phyloP scores from a whole-genome alignment of 1,139 yeast genomes.

The Diutina neorugosa region DNA sequence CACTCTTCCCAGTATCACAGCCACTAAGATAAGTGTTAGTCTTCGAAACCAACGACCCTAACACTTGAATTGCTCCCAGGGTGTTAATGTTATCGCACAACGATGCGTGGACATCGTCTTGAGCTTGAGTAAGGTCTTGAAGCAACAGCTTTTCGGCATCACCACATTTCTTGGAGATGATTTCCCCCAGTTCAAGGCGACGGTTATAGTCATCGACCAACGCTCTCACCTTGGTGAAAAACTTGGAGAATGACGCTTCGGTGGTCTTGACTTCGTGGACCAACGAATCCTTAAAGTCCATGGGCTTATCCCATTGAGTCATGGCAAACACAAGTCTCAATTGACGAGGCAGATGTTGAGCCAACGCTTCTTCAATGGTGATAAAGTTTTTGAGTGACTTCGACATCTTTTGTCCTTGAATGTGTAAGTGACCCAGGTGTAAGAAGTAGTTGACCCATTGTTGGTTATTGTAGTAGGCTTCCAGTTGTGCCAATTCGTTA shows the following conservation, averaged over 20 bases:
- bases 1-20: slow-evolving; percentile 16
- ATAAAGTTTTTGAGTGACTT: slow-evolving; percentile 90
- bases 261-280: slow-evolving; percentile 63
- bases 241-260: slow-evolving; percentile 67
- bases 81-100: slow-evolving; percentile 84
- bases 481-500: slow-evolving; percentile 94
- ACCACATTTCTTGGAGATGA: slow-evolving; percentile 44
- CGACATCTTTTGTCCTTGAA: slow-evolving; percentile 97
- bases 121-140: slow-evolving; percentile 38
- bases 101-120: slow-evolving; percentile 57
- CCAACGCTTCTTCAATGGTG: slow-evolving; percentile 83
- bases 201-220: slow-evolving; percentile 49
- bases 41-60: slow-evolving; percentile 58
- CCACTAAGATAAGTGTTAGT: slow-evolving; percentile 63
- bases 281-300: slow-evolving; percentile 81
- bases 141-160: slow-evolving; percentile 43
- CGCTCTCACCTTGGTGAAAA: slow-evolving; percentile 77
- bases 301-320: slow-evolving; percentile 84
- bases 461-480: slow-evolving; percentile 75
- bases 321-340: slow-evolving; percentile 82
- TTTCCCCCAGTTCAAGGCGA: slow-evolving; percentile 29
- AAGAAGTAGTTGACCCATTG: slow-evolving; percentile 97
- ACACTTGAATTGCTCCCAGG: slow-evolving; percentile 53
- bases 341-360: slow-evolving; percentile 62
- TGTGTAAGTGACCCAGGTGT: slow-evolving; percentile 95